Base-by-base conservation (phyloP, 345 rosid genomes). In the Populus euphratica region DNA sequence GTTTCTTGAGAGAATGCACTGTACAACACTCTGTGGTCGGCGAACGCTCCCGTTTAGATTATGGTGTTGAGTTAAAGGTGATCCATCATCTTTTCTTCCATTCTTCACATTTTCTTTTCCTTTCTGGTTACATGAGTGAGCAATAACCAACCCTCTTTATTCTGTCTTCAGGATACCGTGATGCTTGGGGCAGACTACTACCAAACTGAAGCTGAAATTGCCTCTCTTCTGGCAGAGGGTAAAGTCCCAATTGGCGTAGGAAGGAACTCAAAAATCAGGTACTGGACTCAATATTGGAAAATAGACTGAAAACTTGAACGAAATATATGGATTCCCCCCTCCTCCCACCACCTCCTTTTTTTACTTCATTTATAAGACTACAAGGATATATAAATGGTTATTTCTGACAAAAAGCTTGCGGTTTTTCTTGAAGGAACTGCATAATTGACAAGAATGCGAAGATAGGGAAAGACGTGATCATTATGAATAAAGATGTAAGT, bases 201-300 rank as follows among this genome's bases (percentile, higher is more conserved):
- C 85, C 97, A 93, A 82, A 95, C 98, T 54, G 97, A 95, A 83
- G 81, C 91, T 10, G 99, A 95, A 87, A 95, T 95, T 23, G 99
- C 96, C 18, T 88, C 98, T 79, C 85, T 91, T 47, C 84, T 95
- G 47, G 98, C 96, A 0, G 92, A 92, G 50, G 98, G 93, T 52
- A 88, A 93, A 82, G 95, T 93, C 70, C 99, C 98, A 2, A 90
- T 92, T 7, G 96, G 99, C 70, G 87, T 93, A 63, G 99, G 98
- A 61, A 69, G 88, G 78, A 89, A 91, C 79, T 91, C 97, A 47
- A 92, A 92, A 85, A 93, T 95, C 82, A 87, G 89, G 98, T 93
- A 68, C 2, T 52, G 20, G 54, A 4, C 18, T 31, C n/a, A 1
- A 11, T 29, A 4, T 43, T 29, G 10, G 33, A 20, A 43, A 12